Conservation (phyloP, 352 stramenopile genomes). For the Phytophthora citricola region DNA sequence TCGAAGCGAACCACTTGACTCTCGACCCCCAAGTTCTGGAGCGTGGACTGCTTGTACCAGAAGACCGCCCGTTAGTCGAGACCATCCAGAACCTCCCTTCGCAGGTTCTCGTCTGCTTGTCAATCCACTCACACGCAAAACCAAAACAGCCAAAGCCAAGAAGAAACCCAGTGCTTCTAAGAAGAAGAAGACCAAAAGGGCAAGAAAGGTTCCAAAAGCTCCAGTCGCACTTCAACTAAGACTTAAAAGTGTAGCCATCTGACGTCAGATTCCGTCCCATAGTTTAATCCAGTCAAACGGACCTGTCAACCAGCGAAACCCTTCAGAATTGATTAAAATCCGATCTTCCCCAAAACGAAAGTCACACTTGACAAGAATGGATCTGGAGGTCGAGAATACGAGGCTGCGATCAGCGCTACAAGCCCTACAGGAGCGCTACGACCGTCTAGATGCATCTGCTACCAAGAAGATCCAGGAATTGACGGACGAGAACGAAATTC, state of each 20-base stretch:
- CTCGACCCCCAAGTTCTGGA: constrained; percentile 52
- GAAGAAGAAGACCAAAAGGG: constrained; percentile 59
- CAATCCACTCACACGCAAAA: constrained; percentile 47
- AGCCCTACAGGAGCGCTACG: constrained; percentile 59
- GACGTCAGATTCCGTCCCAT: constrained; percentile 3
- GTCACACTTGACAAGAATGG: constrained; percentile 20
- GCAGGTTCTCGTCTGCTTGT: constrained; percentile 48
- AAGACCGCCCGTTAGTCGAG: constrained; percentile 58
- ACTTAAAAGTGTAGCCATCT: constrained; percentile 35
- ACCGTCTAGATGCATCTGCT: constrained; percentile 40
- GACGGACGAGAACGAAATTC: constrained; percentile 76
- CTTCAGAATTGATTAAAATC: constrained; percentile 3
- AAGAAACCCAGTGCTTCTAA: constrained; percentile 44
- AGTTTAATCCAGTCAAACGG: constrained; percentile 6
- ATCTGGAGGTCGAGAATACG: constrained; percentile 54
- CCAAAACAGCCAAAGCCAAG: constrained; percentile 31
- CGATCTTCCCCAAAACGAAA: constrained; percentile 10
- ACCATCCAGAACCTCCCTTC: constrained; percentile 60
- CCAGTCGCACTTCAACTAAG: background rate
- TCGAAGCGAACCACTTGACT: constrained; percentile 57
- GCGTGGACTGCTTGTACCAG: constrained; percentile 61
- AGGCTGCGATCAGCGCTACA: constrained; percentile 52
- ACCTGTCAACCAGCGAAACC: constrained; percentile 18
- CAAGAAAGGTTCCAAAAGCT: constrained; percentile 43
- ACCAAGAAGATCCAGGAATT: constrained; percentile 57